These are phyloP conservation scores for Friedmanniomyces simplex DNA, from an alignment of 495 filamentous ascomycete species.

Conservation along the genomic window DNA sequence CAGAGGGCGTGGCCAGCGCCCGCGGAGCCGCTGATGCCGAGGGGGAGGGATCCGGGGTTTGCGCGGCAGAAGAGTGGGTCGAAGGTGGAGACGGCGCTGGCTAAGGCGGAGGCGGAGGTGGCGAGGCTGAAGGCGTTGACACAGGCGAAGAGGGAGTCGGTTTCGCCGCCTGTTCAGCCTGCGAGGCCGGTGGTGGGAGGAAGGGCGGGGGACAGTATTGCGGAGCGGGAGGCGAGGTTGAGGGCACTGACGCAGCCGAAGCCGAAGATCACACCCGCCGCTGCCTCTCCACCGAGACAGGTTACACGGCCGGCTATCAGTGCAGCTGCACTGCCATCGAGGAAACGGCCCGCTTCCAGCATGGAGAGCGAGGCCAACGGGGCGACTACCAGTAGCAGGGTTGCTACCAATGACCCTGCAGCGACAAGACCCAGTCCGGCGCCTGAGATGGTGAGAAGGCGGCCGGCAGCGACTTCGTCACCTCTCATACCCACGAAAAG, in stretches of 20 bases:
- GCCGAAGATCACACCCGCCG: background rate
- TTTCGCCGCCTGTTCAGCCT: background rate
- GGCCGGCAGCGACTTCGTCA: background rate
- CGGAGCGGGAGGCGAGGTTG: constrained; percentile 10
- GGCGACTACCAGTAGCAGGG: background rate
- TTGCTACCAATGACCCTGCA: background rate
- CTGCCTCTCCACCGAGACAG: background rate
- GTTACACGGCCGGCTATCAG: too few relatives aligned
- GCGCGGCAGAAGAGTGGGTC: background rate
- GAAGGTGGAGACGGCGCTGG: background rate
- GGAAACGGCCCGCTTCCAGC: background rate
- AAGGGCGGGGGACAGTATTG: background rate
- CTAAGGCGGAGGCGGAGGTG: background rate
- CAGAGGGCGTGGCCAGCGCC: constrained; percentile 1
- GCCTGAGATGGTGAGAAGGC: constrained; percentile 1
- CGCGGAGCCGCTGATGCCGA: background rate
- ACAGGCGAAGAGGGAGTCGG: background rate
- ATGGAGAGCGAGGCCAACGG: background rate
- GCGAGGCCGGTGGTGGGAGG: background rate
- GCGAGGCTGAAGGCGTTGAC: background rate
- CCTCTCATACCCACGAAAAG: constrained; percentile 18
- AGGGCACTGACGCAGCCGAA: constrained; percentile 5
- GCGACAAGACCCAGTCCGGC: background rate
- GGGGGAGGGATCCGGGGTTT: background rate
- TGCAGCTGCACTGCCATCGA: background rate